Percentiles rank a stretch among this genome's conserved stretches.
phyloP scores from a whole-genome alignment of 2,329 filamentous ascomycete species.

The Ceratocystis smalleyi region DNA sequence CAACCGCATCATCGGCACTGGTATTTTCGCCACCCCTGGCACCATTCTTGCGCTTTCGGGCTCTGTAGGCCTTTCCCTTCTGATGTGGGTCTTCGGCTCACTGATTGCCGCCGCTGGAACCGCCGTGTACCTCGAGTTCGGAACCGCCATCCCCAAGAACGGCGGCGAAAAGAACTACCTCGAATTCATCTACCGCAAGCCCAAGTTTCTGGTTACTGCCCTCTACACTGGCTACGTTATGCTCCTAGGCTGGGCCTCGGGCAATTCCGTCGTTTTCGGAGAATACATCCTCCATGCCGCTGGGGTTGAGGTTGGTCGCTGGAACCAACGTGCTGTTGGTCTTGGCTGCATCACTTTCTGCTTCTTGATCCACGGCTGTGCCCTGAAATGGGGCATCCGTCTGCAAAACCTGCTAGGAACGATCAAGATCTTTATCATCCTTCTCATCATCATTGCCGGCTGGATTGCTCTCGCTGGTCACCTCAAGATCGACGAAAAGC shows the following conservation, averaged over 20 bases:
- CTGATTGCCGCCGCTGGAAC: slow-evolving; percentile 46
- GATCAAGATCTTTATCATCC: slow-evolving; percentile 49
- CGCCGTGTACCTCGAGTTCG: slow-evolving; percentile 51
- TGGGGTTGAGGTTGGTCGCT: slow-evolving; percentile 43
- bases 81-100: slow-evolving; percentile 49
- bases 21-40: slow-evolving; percentile 49
- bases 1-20: slow-evolving; percentile 51
- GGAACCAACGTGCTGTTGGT: slow-evolving; percentile 52
- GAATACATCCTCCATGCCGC: slow-evolving; percentile 55
- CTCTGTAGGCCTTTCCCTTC: slow-evolving; percentile 44
- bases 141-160: slow-evolving; percentile 47
- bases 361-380: slow-evolving; percentile 48
- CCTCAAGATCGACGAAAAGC: slow-evolving; percentile 40
- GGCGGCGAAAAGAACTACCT: slow-evolving; percentile 55
- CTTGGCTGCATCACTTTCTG: slow-evolving; percentile 50
- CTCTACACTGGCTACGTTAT: slow-evolving; percentile 47
- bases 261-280: slow-evolving; percentile 54
- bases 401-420: slow-evolving; percentile 50
- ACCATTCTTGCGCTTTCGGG: slow-evolving; percentile 42
- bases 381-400: slow-evolving; percentile 49
- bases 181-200: slow-evolving; percentile 46
- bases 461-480: slow-evolving; percentile 47
- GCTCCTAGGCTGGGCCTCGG: slow-evolving; percentile 48
- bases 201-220: slow-evolving; percentile 44
- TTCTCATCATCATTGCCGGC: slow-evolving; percentile 49